Conservation (phyloP, 2,329 filamentous ascomycete species). For the Byssothecium circinans region DNA sequence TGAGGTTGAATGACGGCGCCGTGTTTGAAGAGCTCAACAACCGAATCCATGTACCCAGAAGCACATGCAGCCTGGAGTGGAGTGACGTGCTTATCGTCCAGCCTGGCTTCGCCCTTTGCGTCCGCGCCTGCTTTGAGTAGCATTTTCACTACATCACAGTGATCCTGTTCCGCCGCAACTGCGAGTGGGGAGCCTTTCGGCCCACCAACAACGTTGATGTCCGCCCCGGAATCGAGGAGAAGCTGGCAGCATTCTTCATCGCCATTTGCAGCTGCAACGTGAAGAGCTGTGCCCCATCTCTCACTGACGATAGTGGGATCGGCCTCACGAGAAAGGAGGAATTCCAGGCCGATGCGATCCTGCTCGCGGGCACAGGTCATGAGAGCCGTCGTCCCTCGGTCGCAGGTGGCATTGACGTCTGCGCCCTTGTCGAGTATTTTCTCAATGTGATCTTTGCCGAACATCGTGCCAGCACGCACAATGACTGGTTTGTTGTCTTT, state of each 20-base stretch:
- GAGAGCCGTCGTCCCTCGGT: constrained; percentile 23
- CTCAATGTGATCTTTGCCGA: constrained; percentile 17
- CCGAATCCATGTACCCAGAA: too few species aligned
- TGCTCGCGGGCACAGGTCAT: constrained; percentile 19
- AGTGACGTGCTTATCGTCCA: too few species aligned
- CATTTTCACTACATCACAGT: too few species aligned
- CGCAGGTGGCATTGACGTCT: constrained; percentile 22
- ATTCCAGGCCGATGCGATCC: constrained; percentile 18
- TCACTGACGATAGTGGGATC: constrained; percentile 18
- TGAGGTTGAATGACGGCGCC: too few species aligned
- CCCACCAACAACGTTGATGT: too few species aligned
- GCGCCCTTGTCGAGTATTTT: constrained; percentile 19
- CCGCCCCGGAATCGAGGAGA: too few species aligned
- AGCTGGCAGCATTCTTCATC: constrained; percentile 19
- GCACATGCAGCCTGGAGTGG: too few species aligned
- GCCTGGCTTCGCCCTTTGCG: too few species aligned
- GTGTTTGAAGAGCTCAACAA: too few species aligned
- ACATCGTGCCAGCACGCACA: constrained; percentile 15
- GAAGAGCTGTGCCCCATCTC: constrained; percentile 22
- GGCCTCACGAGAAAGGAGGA: constrained; percentile 17
- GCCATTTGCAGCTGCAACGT: constrained; percentile 20
- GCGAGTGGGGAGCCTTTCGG: too few species aligned
- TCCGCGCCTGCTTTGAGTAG: too few species aligned
- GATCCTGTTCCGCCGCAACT: too few species aligned
- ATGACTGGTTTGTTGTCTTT: constrained; percentile 23